Base-by-base conservation (phyloP, 2,329 filamentous ascomycete species). In the Sordariomycetes sp. region DNA sequence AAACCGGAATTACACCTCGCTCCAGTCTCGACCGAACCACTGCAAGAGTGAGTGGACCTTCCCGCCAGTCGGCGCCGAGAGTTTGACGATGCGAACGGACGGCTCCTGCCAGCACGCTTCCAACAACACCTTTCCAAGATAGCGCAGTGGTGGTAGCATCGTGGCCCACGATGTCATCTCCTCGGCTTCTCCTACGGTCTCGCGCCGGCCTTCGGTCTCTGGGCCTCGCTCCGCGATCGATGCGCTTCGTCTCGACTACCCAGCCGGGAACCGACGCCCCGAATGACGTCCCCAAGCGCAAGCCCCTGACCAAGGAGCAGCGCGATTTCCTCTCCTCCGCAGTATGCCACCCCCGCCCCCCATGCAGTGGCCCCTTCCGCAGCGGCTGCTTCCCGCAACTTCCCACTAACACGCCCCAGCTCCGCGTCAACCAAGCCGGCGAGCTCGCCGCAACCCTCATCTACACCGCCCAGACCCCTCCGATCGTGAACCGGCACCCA, bases 361-460 rank as follows among this genome's bases (percentile, higher is more conserved):
- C n/a, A 12, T n/a, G n/a, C 11, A 11, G 2, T 20, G 14, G 5
- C 7, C 46, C 46, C 20, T 24, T 28, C 25, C 51, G 20, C 24
- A 8, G 4, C 51, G 6, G 6, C 14, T 12, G 50, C 8, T 34
- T 6, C 54, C 61, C 0, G 14, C 6, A 55, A 12, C 65, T 6
- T 20, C 20, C 46, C 46, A 50, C 46, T 50, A 50, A 50, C 46
- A 50, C 20, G n/a, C 7, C 46, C 11, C 20, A 87, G 83, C 85
- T 97, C 34, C 90, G 94, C 61, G 94, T 99, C 59, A 97, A 99
- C 72, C 94, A 99, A 74, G 91, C 94, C 25, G 94, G 94, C 68
- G 94, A 99, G 74, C 83, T 99, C n/a, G 94, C 94, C 58, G 94
- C 94, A 34, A 93, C 90, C 28, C 83, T 96, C 59, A 99, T 99